phyloP scores from a whole-genome alignment of 306 rosid genomes.

The Dryas octopetala region DNA sequence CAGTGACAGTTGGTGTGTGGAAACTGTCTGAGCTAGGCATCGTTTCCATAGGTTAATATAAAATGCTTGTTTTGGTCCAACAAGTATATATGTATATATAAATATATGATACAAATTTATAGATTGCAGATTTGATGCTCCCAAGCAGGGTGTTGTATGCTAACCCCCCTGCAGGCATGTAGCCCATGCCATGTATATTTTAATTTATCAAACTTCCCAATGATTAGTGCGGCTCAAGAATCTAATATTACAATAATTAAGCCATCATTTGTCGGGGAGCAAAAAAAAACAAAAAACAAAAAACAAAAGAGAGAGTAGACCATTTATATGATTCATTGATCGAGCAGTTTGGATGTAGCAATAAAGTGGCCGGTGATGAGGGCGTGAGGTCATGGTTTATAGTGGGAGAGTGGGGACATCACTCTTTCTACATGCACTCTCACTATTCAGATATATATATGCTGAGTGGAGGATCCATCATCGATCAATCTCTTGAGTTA shows the following conservation, averaged over 20 bases:
- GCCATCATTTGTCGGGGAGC: slow-evolving; percentile 5
- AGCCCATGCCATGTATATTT: background rate
- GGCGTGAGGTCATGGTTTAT: background rate
- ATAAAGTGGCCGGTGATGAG: background rate
- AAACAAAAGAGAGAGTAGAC: background rate
- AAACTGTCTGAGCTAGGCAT: background rate
- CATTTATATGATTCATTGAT: background rate
- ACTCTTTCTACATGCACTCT: background rate
- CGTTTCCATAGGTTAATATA: background rate
- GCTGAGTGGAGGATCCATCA: background rate
- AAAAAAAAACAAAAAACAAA: background rate
- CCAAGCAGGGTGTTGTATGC: background rate
- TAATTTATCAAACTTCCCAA: background rate
- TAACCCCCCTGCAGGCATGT: slow-evolving; percentile 4
- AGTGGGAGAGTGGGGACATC: background rate
- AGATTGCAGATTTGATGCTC: background rate
- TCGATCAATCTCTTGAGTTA: background rate
- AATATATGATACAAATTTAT: background rate
- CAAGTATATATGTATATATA: background rate
- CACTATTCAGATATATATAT: no score
- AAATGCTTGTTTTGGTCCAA: slow-evolving; percentile 1
- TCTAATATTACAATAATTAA: background rate
- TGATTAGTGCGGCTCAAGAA: slow-evolving; percentile 8
- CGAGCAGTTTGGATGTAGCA: background rate
- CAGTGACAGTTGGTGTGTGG: background rate